A percentile compares a stretch with the other conserved stretches of the same genome.
Evolutionary conservation across 2,329 filamentous ascomycete species (phyloP).

Genomic region (Remersonia thermophila): DNA sequence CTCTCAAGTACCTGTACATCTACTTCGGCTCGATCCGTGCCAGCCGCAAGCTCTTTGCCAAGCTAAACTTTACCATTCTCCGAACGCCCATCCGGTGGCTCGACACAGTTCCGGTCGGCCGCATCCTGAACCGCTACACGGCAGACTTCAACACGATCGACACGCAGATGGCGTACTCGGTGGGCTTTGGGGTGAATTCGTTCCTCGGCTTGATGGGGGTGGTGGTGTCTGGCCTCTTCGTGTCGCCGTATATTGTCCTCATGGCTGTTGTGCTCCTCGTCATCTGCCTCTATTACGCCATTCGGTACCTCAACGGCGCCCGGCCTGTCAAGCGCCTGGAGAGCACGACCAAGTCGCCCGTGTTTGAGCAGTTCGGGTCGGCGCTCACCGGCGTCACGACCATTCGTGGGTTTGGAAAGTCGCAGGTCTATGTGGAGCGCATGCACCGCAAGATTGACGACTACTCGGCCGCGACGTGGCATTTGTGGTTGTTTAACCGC

Average conservation of each 20-base stretch:
- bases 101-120: conserved; percentile 65
- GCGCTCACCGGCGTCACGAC: conserved; percentile 61
- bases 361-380: conserved; percentile 69
- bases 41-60: conserved; percentile 55
- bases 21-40: conserved; percentile 55
- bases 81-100: conserved; percentile 67
- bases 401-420: conserved; percentile 63
- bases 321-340: conserved; percentile 68
- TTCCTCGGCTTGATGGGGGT: conserved; percentile 52
- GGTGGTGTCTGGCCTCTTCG: conserved; percentile 53
- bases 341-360: conserved; percentile 62
- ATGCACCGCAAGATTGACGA: conserved; percentile 61
- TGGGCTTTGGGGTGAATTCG: conserved; percentile 49
- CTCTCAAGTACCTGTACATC: conserved; percentile 49
- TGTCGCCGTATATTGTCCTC: conserved; percentile 54
- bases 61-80: conserved; percentile 54
- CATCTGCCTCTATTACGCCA: conserved; percentile 45
- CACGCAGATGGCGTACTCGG: conserved; percentile 49
- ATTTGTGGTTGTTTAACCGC: conserved; percentile 60
- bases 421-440: conserved; percentile 49
- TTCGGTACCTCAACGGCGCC: conserved; percentile 55
- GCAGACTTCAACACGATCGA: conserved; percentile 67
- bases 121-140: conserved; percentile 67
- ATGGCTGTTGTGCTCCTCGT: conserved; percentile 46
- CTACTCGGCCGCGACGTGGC: conserved; percentile 52